These are phyloP conservation scores for Metschnikowia continentalis DNA, from an alignment of 805 yeast genomes.

Conservation along the genomic window DNA sequence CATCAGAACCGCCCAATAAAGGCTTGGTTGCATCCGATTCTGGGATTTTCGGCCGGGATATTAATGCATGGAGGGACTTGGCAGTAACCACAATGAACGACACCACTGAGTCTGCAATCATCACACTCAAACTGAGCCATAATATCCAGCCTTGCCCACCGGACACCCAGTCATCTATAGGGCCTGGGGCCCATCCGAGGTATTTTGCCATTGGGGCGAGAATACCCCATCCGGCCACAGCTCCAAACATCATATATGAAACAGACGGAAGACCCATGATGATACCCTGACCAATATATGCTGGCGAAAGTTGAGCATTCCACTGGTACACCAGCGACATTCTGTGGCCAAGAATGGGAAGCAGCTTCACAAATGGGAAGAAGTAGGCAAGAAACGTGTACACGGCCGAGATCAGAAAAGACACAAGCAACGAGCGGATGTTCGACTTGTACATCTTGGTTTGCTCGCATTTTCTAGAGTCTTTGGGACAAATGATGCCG, in stretches of 20 bases:
- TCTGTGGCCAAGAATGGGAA: conserved; percentile 72
- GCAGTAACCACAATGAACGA: conserved; percentile 63
- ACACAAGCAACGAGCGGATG: conserved; percentile 51
- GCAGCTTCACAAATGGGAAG: conserved; percentile 57
- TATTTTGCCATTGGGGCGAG: conserved; percentile 75
- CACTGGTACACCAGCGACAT: conserved; percentile 67
- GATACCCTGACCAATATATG: conserved; percentile 95
- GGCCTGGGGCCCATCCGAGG: conserved; percentile 85
- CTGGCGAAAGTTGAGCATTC: conserved; percentile 95
- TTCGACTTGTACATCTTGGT: conserved; percentile 47
- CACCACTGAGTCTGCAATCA: conserved; percentile 88
- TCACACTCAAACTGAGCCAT: conserved; percentile 88
- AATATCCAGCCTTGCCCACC: conserved; percentile 98
- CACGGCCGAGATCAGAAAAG: conserved; percentile 64
- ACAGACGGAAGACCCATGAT: conserved; percentile 95
- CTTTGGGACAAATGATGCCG: conserved; percentile 17
- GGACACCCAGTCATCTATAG: conserved; percentile 84
- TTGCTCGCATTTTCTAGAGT: conserved; percentile 8
- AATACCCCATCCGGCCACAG: conserved; percentile 86
- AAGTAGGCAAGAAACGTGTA: conserved; percentile 74
- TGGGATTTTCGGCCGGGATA: not conserved
- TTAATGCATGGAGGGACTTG: conserved; percentile 32
- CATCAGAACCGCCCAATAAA: not conserved
- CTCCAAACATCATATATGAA: conserved; percentile 85
- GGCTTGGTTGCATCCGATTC: not conserved